Conservation (phyloP, 2,329 filamentous ascomycete genomes). For the Penicillium sp. region DNA sequence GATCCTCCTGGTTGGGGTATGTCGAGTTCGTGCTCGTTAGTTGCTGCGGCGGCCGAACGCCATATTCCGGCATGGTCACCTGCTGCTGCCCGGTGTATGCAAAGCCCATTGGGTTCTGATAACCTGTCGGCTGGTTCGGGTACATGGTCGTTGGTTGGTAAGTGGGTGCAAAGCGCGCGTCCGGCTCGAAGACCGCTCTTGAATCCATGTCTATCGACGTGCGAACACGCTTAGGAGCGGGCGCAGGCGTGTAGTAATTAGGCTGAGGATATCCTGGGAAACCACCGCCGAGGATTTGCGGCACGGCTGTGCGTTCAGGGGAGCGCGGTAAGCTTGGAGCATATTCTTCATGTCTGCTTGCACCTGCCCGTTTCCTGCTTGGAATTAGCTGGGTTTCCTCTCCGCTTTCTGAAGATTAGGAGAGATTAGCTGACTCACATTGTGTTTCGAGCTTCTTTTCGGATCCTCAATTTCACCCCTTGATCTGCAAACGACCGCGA, state of each 20-base stretch:
- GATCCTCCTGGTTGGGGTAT: conserved; percentile 18
- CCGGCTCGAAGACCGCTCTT: conserved; percentile 32
- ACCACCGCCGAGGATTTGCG: conserved; percentile 29
- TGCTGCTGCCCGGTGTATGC: conserved; percentile 33
- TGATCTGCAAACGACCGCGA: conserved; percentile 83
- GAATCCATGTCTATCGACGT: conserved; percentile 37
- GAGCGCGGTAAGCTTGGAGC: conserved; percentile 32
- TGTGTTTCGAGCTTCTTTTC: conserved; percentile 72
- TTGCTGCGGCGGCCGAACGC: conserved; percentile 27
- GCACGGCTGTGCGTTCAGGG: conserved; percentile 33
- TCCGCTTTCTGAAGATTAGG: neutral
- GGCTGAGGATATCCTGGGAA: conserved; percentile 30
- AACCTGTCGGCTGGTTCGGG: conserved; percentile 18
- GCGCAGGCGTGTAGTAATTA: conserved; percentile 31
- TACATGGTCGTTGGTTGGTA: conserved; percentile 28
- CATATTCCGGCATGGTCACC: conserved; percentile 29
- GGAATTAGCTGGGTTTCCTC: conserved; percentile 14
- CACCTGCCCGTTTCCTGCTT: conserved; percentile 36
- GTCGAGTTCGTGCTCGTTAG: conserved; percentile 14
- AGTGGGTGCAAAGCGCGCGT: conserved; percentile 32
- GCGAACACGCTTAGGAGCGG: conserved; percentile 32
- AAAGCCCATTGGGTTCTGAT: conserved; percentile 33
- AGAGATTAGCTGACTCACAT: conserved; percentile 24
- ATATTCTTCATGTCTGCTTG: conserved; percentile 37
- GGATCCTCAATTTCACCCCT: conserved; percentile 74